Evolutionary conservation across 2,329 filamentous ascomycete genomes (phyloP), one percentile per base, ranked within the genome.

Genomic region (Colletotrichum viniferum): DNA sequence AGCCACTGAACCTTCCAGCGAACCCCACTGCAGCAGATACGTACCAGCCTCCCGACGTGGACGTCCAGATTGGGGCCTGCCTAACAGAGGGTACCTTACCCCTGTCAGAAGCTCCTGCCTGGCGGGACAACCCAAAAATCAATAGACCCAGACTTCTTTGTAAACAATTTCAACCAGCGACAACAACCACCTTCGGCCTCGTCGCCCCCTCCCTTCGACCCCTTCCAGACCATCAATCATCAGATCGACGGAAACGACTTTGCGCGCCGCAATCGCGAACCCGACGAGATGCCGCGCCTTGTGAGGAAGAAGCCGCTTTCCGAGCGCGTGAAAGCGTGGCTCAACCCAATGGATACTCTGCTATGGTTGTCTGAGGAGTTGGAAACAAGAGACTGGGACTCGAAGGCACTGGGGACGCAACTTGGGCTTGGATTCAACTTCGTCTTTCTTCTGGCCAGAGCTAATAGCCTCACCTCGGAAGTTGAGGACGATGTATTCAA

Each of bases 351-450:
- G 86, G 97, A 99, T 85, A 94, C 96, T 81, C 86, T 97, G 69
- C 91, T 99, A 21, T 98, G 95, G 94, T 85, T 98, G 3, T 97
- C 95, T 0, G 96, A 98, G 83, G 95, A 98, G 85, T 90, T 99
- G 76, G 96, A 98, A 82, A 95, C 95, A 32, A 93, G 94, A 81
- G 95, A 98, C 80, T 97, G 96, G 92, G 95, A 98, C 79, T 95
- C 96, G 24, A 93, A 94, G 78, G 86, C 92, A 43, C 94, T 95
- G 83, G 94, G 95, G 30, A 91, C 92, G 7, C 92, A 95, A 67
- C 87, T 98, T 21, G 96, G 96, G 7, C 79, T 98, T 32, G 90
- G 83, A 1, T 87, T 96, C 80, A 98, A 98, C 84, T 85, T 98
- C 55, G 79, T 93, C 36, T 96, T 98, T 82, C 87, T 98, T 69